A percentile compares a stretch with the other conserved stretches of the same genome.
These are phyloP conservation scores for Byssoonygena ceratinophila DNA, from an alignment of 2,329 filamentous ascomycete genomes.

Conservation along the genomic window DNA sequence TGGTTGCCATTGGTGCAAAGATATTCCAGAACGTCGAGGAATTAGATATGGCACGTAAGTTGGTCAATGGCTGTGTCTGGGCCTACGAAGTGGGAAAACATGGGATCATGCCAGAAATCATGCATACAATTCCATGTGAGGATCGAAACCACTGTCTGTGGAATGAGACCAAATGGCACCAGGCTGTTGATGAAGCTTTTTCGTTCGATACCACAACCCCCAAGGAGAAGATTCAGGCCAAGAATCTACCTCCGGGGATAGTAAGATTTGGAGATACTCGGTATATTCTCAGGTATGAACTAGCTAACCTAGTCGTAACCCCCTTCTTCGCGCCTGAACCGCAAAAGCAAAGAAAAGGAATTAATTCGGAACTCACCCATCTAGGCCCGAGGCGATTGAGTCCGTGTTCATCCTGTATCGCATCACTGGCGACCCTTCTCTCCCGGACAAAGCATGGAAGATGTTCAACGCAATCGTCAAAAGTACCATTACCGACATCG, in stretches of 20 bases:
- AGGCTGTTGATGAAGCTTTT: slow-evolving; percentile 1
- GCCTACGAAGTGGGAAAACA: slow-evolving; percentile 41
- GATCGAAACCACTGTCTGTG: slow-evolving; percentile 12
- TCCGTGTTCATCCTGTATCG: slow-evolving; percentile 85
- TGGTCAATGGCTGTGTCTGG: slow-evolving; percentile 49
- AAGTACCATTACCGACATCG: slow-evolving; percentile 55
- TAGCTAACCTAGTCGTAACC: no score
- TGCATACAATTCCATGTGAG: slow-evolving; percentile 35
- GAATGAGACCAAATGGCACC: slow-evolving; percentile 11
- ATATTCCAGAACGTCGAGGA: slow-evolving; percentile 43
- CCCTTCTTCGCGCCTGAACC: no score
- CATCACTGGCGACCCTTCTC: slow-evolving; percentile 64
- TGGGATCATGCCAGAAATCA: slow-evolving; percentile 47
- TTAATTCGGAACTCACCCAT: not conserved
- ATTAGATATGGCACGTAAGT: slow-evolving; percentile 39
- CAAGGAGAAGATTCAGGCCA: slow-evolving; percentile 2
- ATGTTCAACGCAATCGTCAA: slow-evolving; percentile 68
- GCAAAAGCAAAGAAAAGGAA: no score
- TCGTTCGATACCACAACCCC: not conserved
- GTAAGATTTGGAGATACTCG: slow-evolving; percentile 5
- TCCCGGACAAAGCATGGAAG: slow-evolving; percentile 76
- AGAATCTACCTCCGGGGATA: slow-evolving; percentile 15
- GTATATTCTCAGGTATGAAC: slow-evolving; percentile 16
- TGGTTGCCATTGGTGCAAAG: slow-evolving; percentile 44
- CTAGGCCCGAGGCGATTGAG: slow-evolving; percentile 70